A percentile compares a stretch with the other conserved stretches of the same genome.
Conservation (phyloP, 2,329 filamentous ascomycete genomes). For the Cytospora piceae region DNA sequence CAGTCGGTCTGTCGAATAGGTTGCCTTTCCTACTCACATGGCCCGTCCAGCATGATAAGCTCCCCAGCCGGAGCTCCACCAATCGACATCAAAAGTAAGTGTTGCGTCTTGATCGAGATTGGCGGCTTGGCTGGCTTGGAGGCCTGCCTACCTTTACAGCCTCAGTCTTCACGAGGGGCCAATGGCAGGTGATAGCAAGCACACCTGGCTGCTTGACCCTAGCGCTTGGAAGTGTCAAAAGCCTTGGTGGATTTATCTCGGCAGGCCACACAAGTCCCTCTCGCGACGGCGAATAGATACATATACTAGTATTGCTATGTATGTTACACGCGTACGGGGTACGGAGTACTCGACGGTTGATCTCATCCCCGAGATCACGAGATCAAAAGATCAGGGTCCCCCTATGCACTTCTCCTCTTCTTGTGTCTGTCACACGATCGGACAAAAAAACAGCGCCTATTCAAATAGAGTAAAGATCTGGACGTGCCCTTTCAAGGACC, state of each 20-base stretch:
- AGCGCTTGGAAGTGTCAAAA: constrained; percentile 11
- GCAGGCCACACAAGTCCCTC: neutral
- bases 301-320: neutral
- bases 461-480: constrained; percentile 28
- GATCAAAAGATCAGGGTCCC: constrained; percentile 4
- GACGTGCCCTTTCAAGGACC: constrained; percentile 30
- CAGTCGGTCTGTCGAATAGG: constrained; percentile 11
- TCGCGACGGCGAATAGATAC: neutral
- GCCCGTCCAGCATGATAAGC: neutral
- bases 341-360: constrained; percentile 6
- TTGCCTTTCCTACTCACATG: neutral
- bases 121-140: neutral
- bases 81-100: constrained; percentile 8
- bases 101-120: constrained; percentile 20
- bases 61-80: constrained; percentile 6
- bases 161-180: constrained; percentile 19
- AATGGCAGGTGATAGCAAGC: constrained; percentile 16
- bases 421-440: constrained; percentile 18
- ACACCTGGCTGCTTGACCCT: constrained; percentile 24
- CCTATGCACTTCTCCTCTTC: neutral
- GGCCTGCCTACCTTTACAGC: constrained; percentile 18
- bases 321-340: neutral
- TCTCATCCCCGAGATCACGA: constrained; percentile 6
- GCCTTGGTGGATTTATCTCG: neutral
- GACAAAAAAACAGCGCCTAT: constrained; percentile 23